A percentile compares a stretch with the other conserved stretches of the same genome.
phyloP scores from a whole-genome alignment of 2,329 filamentous ascomycete species.

The Colletotrichum falcatum region DNA sequence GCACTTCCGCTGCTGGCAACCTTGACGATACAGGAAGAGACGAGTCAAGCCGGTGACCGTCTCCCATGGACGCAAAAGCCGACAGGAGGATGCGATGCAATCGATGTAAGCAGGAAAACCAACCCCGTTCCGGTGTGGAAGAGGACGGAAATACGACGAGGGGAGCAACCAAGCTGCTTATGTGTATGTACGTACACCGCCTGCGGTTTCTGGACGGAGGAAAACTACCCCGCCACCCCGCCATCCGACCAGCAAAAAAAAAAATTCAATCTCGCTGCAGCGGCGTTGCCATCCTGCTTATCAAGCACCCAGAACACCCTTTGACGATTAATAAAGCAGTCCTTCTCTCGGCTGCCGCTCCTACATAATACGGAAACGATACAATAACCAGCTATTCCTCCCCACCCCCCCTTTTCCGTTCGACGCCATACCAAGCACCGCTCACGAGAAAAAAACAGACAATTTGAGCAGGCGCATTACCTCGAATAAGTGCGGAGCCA shows the following conservation, averaged over 20 bases:
- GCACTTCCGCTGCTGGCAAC: neutral
- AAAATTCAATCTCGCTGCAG: constrained; percentile 27
- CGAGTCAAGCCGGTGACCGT: neutral
- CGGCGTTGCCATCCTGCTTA: constrained; percentile 33
- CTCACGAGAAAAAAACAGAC: neutral
- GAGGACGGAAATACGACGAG: too few species aligned
- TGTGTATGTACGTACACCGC: constrained; percentile 2
- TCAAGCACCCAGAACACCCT: constrained; percentile 37
- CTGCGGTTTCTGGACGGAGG: constrained; percentile 23
- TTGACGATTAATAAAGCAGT: constrained; percentile 34
- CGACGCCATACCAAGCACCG: neutral
- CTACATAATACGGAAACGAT: constrained; percentile 18
- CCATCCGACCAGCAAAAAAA: constrained; percentile 37
- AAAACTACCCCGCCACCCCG: constrained; percentile 39
- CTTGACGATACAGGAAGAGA: neutral
- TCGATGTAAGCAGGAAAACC: too few species aligned
- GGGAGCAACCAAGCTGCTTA: too few species aligned
- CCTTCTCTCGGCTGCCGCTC: neutral
- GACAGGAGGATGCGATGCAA: too few species aligned
- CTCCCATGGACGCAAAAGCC: neutral
- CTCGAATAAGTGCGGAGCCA: neutral
- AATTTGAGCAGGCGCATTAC: constrained; percentile 13
- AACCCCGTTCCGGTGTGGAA: neutral
- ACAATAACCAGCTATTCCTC: constrained; percentile 21
- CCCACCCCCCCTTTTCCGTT: neutral